Conservation (phyloP, 306 rosid genomes). For the Quercus robur region DNA sequence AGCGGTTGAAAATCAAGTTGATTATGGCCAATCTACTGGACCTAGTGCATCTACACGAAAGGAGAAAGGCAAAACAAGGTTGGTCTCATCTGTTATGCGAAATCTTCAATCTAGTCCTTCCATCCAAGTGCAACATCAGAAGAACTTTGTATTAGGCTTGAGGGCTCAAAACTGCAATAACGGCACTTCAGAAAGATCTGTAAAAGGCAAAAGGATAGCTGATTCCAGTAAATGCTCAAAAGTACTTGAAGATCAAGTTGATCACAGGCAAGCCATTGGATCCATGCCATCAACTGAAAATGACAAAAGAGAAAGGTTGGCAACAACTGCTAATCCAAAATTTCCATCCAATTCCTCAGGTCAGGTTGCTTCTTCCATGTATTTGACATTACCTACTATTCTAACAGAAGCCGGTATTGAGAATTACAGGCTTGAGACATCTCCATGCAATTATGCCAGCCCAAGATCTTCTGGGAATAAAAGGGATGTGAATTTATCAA, state of each 20-base stretch:
- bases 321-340: neutral
- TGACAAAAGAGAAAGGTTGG: constrained; percentile 2
- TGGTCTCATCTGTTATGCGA: neutral
- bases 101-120: neutral
- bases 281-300: constrained; percentile 4
- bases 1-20: neutral
- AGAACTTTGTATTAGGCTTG: neutral
- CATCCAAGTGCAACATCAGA: constrained; percentile 6
- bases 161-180: neutral
- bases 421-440: neutral
- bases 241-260: neutral
- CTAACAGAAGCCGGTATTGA: neutral
- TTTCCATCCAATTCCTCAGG: constrained; percentile 2
- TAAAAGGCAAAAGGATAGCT: neutral
- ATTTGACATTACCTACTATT: constrained; percentile 13
- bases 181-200: constrained; percentile 2
- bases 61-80: neutral
- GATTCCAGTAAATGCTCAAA: neutral
- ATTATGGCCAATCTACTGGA: constrained; percentile 1
- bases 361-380: constrained; percentile 28
- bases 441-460: constrained; percentile 4
- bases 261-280: constrained; percentile 17
- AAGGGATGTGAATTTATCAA: neutral
- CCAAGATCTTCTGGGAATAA: constrained; percentile 5
- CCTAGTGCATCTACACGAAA: constrained; percentile 2